Base-by-base conservation (phyloP, 1,284 basidiomycete genomes). In the Apiotrichum laibachii region DNA sequence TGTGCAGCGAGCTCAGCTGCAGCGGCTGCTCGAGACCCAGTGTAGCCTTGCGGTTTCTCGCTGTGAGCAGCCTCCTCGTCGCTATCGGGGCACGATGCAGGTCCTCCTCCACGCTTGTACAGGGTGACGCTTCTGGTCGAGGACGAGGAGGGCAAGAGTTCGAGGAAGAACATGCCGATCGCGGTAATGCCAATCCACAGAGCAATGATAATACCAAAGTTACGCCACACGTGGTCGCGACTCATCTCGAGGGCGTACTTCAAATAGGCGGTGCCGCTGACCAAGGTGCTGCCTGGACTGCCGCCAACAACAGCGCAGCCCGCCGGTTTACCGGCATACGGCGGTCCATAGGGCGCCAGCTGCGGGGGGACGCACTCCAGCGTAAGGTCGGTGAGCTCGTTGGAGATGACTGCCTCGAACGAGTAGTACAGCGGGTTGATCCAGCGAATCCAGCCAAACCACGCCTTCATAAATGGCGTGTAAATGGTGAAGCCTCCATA, bases 191-290 rank as follows among this genome's bases (percentile, higher is more conserved):
- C 68, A 26, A 75, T 50, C 53, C 72, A 73, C 26, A 77, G 68
- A 13, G 66, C 67, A 9, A 78, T 61, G 52, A 80, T 61, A 56
- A 81, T 76, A 37, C 75, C 80, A 35, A 80, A 75, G 64, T 82
- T 80, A 54, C 79, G 69, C 78, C 80, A 81, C 10, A 79, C 66
- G 55, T 79, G 71, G 8, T 58, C 56, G 49, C 67, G 62, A 49
- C 64, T 59, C 67, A 80, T 80, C 11, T 67, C 64, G 54, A 79
- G 77, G 34, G 79, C 64, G 58, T 79, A 82, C 37, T 63, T 66
- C 35, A 79, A 64, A 56, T 78, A 82, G 34, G 61, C 65, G 78
- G 72, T 22, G 62, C 53, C 53, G 34, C 18, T n/a, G 15, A 55
- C 45, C 19, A 40, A 2, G 1, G 44, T 39, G 35, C 22, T 39